A percentile compares a stretch with the other conserved stretches of the same genome.
phyloP scores from a whole-genome alignment of 1,139 yeast genomes.

The Blastobotrys petasosporus region DNA sequence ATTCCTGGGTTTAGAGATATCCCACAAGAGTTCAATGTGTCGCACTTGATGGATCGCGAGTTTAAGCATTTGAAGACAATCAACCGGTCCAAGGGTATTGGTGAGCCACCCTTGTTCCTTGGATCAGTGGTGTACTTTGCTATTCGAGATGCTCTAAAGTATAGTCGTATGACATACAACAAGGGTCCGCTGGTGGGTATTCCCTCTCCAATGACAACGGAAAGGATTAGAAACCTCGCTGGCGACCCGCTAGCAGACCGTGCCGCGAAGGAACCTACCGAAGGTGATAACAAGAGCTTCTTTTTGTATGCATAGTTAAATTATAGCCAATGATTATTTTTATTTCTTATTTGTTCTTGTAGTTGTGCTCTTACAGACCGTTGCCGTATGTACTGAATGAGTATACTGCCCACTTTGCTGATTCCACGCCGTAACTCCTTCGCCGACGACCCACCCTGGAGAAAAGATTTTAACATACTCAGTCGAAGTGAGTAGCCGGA shows the following conservation, averaged over 20 bases:
- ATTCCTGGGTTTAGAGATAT: slow-evolving; percentile 43
- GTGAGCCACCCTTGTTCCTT: slow-evolving; percentile 44
- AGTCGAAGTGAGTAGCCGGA: too few species aligned
- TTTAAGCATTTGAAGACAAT: slow-evolving; percentile 41
- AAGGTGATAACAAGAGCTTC: slow-evolving; percentile 31
- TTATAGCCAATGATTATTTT: too few species aligned
- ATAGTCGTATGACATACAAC: slow-evolving; percentile 34
- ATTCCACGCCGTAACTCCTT: too few species aligned
- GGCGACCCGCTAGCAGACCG: slow-evolving; percentile 35
- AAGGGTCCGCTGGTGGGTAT: slow-evolving; percentile 21
- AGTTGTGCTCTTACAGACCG: too few species aligned
- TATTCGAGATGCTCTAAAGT: slow-evolving; percentile 38
- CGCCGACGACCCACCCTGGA: too few species aligned
- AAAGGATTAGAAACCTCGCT: slow-evolving; percentile 36
- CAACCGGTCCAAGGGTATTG: slow-evolving; percentile 41
- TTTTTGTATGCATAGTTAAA: slow-evolving; percentile 32
- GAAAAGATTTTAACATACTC: too few species aligned
- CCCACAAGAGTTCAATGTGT: slow-evolving; percentile 40
- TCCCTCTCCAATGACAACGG: slow-evolving; percentile 39
- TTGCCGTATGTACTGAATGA: too few species aligned
- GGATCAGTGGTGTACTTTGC: slow-evolving; percentile 41
- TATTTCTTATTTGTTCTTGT: too few species aligned
- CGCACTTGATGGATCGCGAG: slow-evolving; percentile 37
- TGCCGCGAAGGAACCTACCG: slow-evolving; percentile 34
- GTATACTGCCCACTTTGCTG: too few species aligned